A percentile compares a stretch with the other conserved stretches of the same genome.
Evolutionary conservation across 441 rosid genomes (phyloP).

Genomic region (Pelargonium cotyledonis): DNA sequence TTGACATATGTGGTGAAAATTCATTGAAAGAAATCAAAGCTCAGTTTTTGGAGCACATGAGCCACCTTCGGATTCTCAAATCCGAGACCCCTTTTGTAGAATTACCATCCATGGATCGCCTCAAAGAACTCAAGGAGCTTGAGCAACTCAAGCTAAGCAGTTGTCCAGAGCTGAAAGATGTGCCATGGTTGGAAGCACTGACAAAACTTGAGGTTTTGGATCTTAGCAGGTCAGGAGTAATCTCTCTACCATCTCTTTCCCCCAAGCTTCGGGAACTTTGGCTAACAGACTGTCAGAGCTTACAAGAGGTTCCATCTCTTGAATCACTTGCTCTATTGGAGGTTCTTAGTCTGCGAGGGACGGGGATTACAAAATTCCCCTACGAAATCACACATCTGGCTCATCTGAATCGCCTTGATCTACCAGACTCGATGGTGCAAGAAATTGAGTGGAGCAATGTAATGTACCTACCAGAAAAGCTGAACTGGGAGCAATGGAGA

Average conservation of each 20-base stretch:
- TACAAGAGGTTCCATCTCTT: conserved; percentile 24
- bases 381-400: conserved; percentile 12
- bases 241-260: conserved; percentile 14
- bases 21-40: conserved; percentile 13
- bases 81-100: conserved; percentile 12
- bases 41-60: conserved; percentile 14
- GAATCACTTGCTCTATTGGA: conserved; percentile 27
- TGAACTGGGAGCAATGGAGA: conserved; percentile 21
- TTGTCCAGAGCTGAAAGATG: conserved; percentile 9
- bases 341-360: conserved; percentile 37
- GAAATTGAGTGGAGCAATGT: conserved; percentile 20
- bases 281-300: conserved; percentile 27
- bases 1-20: conserved; percentile 24
- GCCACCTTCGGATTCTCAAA: conserved; percentile 22
- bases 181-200: conserved; percentile 8
- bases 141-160: conserved; percentile 13
- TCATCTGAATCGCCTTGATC: conserved; percentile 20
- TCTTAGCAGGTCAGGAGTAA: conserved; percentile 20
- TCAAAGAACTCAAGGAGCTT: conserved; percentile 22
- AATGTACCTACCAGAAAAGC: conserved; percentile 18
- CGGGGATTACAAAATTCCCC: conserved; percentile 16
- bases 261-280: conserved; percentile 28
- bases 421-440: conserved; percentile 12
- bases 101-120: conserved; percentile 19
- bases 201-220: conserved; percentile 25